Evolutionary conservation across 140 eudicot species (phyloP), one percentile per base, ranked within the genome.

Genomic region (Anethum foeniculum): DNA sequence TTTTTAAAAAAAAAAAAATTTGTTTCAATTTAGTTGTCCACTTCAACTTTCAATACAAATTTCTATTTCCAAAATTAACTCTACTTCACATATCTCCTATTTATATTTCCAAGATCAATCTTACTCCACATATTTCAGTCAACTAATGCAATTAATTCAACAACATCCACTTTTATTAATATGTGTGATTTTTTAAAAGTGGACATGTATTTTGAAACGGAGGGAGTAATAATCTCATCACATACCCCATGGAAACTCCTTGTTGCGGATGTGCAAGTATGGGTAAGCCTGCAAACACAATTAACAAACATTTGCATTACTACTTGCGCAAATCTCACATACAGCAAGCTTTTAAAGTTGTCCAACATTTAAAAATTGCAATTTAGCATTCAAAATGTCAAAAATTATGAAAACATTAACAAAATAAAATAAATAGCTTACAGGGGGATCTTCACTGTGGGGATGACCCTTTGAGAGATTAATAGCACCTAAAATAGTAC

Each of bases 161-260:
- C n/a, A n/a, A n/a, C n/a, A n/a, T n/a, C n/a, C n/a, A n/a, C n/a
- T n/a, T n/a, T n/a, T n/a, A n/a, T n/a, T n/a, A n/a, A n/a, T n/a
- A n/a, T n/a, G n/a, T n/a, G n/a, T n/a, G n/a, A n/a, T n/a, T n/a
- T n/a, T n/a, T n/a, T n/a, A n/a, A n/a, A n/a, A n/a, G n/a, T n/a
- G n/a, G n/a, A n/a, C n/a, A n/a, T n/a, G n/a, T n/a, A n/a, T n/a
- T n/a, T n/a, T n/a, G n/a, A n/a, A n/a, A n/a, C n/a, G n/a, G n/a
- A n/a, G n/a, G n/a, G n/a, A n/a, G n/a, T n/a, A n/a, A n/a, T n/a
- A n/a, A n/a, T n/a, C n/a, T n/a, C 76, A 48, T 49, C 7, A 78
- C 92, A 80, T 89, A 95, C 99, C 99, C 99, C 99, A 95, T 77
- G 99, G 99, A 72, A 95, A 95, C 85, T 95, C 99, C 97, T 95